phyloP scores from a whole-genome alignment of 2,329 filamentous ascomycete genomes.

The Dothideomycetes sp. region DNA sequence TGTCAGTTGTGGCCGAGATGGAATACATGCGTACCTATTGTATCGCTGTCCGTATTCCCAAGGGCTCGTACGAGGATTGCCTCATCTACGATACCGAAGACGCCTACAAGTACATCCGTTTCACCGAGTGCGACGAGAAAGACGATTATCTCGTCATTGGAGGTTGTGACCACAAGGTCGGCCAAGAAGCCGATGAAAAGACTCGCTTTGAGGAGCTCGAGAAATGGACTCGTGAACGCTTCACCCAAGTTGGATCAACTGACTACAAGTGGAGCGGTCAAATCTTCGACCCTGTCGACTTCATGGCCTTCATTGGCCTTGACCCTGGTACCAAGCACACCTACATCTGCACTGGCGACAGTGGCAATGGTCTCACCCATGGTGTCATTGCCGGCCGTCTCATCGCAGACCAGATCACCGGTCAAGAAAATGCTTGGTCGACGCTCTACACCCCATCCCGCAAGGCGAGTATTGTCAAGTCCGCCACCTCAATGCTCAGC shows the following conservation, averaged over 20 bases:
- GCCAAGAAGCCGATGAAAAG: conserved; percentile 38
- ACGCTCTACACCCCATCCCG: conserved; percentile 44
- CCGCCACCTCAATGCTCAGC: conserved; percentile 36
- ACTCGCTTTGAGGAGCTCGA: conserved; percentile 43
- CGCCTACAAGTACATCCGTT: conserved; percentile 46
- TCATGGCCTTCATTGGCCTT: conserved; percentile 47
- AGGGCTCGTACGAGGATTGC: conserved; percentile 44
- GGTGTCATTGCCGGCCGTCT: conserved; percentile 45
- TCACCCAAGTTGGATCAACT: conserved; percentile 39
- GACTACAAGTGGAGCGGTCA: conserved; percentile 53
- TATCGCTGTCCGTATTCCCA: conserved; percentile 47
- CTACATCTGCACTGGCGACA: conserved; percentile 49
- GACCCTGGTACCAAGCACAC: conserved; percentile 44
- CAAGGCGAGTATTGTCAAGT: conserved; percentile 36
- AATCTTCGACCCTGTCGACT: conserved; percentile 47
- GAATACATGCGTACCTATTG: conserved; percentile 48
- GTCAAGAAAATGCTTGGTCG: conserved; percentile 41
- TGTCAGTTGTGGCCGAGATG: conserved; percentile 45
- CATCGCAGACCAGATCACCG: conserved; percentile 46
- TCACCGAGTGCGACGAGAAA: conserved; percentile 45
- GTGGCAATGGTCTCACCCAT: conserved; percentile 49
- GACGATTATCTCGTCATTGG: conserved; percentile 49
- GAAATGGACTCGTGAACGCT: conserved; percentile 44
- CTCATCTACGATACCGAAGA: conserved; percentile 49
- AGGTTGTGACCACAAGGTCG: conserved; percentile 51